Conservation (phyloP, 164 flowering plant species). For the Vitis vinifera region DNA sequence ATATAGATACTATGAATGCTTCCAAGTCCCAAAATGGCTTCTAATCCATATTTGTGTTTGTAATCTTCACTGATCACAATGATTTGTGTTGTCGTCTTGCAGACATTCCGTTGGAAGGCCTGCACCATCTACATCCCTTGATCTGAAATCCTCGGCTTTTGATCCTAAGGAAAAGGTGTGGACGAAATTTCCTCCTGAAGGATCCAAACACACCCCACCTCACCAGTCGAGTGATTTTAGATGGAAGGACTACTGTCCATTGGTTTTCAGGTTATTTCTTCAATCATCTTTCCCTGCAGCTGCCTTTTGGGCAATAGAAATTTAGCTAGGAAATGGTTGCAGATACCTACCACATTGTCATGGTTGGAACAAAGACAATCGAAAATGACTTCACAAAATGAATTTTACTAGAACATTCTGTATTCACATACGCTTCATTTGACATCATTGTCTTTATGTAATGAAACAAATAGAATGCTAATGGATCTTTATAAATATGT, state of each 20-base stretch:
- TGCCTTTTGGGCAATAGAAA: not conserved
- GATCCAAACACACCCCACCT: constrained; percentile 83
- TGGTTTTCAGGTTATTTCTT: constrained; percentile 67
- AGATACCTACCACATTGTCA: too few species aligned
- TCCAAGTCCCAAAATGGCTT: too few species aligned
- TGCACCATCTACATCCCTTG: constrained; percentile 64
- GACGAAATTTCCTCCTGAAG: constrained; percentile 84
- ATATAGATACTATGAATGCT: too few species aligned
- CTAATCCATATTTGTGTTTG: too few species aligned
- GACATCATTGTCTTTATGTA: too few species aligned
- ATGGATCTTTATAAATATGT: not conserved
- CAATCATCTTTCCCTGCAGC: not conserved
- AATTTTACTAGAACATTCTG: too few species aligned
- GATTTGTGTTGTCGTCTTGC: constrained; percentile 9
- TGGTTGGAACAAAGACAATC: too few species aligned
- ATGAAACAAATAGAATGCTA: too few species aligned
- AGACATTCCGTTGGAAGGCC: constrained; percentile 89
- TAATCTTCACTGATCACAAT: too few species aligned
- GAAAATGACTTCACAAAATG: too few species aligned
- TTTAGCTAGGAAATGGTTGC: too few species aligned
- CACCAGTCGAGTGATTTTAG: constrained; percentile 77
- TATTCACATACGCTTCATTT: too few species aligned
- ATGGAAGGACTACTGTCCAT: constrained; percentile 93
- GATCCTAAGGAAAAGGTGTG: constrained; percentile 85
- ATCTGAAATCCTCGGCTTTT: constrained; percentile 72